Base-by-base conservation (phyloP, 805 yeast genomes). In the Saccharomycodes ludwigii region DNA sequence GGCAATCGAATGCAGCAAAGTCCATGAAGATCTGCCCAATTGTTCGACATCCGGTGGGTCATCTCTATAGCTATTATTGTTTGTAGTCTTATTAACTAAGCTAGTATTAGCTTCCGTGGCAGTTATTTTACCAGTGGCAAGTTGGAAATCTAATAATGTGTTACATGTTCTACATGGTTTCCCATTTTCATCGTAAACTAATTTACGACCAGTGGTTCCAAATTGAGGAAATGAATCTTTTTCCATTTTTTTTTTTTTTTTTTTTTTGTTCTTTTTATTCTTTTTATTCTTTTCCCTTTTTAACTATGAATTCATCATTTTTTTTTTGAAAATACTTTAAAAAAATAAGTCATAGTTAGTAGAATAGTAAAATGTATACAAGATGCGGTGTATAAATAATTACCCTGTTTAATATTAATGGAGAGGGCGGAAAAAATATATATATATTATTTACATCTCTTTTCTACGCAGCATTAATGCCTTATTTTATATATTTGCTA, bases 131-230 rank as follows among this genome's bases (percentile, higher is more conserved):
- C 55, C 59, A 3, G 58, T 68, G 5, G 76, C 88, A 50, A 70
- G 59, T 50, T 75, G 76, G 55, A 88, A 88, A 50, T 88, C 96
- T 25, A 73, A 53, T 22, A 88, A 57, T 0, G 85, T 57, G 56
- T 86, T 86, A 52, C 98, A 88, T 2, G 94, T 61, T 32, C 95
- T 88, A 49, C 98, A 88, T 36, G 96, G 96, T 54, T 83, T 86
- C 1, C 97, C 97, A 54, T 88, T 78, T 50, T 82, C 76, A 48
- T 82, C 95, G 35, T 81, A 52, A 7, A 73, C 23, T 6, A 34
- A 30, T 20, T 30, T 34, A 23, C 37, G 30, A 16, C 37, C 37
- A 16, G 37, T 15, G 4, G 13, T 26, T 3, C 37, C 37, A 8
- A 34, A 18, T n/a, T 19, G 24, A 7, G 27, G 24, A 6, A 19